A percentile compares a stretch with the other conserved stretches of the same genome.
These are phyloP conservation scores for Pleodorina starrii DNA, from an alignment of 139 green algal species.

Conservation along the genomic window DNA sequence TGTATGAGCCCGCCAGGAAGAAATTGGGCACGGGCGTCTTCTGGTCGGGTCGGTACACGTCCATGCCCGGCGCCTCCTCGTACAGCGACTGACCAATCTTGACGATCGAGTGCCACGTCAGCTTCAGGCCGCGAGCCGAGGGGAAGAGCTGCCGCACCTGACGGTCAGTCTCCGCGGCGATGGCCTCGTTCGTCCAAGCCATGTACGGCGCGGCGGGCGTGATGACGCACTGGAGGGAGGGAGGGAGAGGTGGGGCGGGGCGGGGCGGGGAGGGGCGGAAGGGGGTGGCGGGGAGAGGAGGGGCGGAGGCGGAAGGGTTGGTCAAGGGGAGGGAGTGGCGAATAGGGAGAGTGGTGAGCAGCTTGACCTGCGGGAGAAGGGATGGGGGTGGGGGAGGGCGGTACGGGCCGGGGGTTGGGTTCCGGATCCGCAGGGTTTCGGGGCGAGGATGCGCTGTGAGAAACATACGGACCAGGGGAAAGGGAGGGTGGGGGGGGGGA, in stretches of 20 bases:
- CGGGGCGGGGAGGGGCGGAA: not conserved
- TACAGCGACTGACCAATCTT: slow-evolving; percentile 97
- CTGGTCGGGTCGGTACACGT: slow-evolving; percentile 92
- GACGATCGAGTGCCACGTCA: slow-evolving; percentile 91
- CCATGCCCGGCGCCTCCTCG: slow-evolving; percentile 89
- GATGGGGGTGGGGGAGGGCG: no score
- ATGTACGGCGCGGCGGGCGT: slow-evolving; percentile 96
- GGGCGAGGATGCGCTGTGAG: no score
- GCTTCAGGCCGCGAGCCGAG: slow-evolving; percentile 77
- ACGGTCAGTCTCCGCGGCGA: slow-evolving; percentile 86
- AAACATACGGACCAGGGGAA: no score
- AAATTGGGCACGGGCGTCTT: slow-evolving; percentile 94
- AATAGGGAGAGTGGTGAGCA: no score
- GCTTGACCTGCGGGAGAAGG: no score
- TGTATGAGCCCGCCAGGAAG: slow-evolving; percentile 96
- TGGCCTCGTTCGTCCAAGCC: slow-evolving; percentile 92
- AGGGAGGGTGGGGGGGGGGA: no score
- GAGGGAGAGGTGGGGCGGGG: not conserved
- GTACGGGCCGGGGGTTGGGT: no score
- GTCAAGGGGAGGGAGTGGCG: no score
- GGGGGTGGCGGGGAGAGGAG: not conserved
- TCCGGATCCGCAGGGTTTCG: no score
- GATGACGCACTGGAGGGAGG: slow-evolving; percentile 86
- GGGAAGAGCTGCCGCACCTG: slow-evolving; percentile 94
- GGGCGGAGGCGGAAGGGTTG: not conserved